Evolutionary conservation across 371 early-diverging fungal genomes (phyloP), one percentile per base, ranked within the genome.

Genomic region (Rhizopus stolonifer): DNA sequence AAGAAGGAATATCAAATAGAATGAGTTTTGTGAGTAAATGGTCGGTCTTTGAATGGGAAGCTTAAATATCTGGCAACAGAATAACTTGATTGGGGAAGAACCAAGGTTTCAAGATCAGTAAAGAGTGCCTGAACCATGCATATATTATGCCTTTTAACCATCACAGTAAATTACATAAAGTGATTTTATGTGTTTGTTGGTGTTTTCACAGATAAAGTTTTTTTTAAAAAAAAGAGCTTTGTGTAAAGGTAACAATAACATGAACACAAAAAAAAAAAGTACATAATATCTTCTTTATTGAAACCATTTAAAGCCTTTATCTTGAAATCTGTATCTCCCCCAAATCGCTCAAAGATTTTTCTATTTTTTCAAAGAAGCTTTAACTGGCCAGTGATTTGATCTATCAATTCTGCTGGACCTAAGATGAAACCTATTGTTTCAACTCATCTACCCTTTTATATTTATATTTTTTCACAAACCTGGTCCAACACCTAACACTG

Each of bases 401-500:
- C 82, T 18, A 97, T 76, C 13, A 83, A 52, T n/a, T 83, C 76
- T 26, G 85, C 77, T 6, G 93, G 92, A 7, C 86, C 87, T 85
- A n/a, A n/a, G n/a, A n/a, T n/a, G n/a, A n/a, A n/a, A n/a, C n/a
- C n/a, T n/a, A n/a, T n/a, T n/a, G n/a, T n/a, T n/a, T n/a, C n/a
- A n/a, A n/a, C n/a, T n/a, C n/a, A 64, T 21, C 38, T 9, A 24
- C 38, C 18, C 48, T 7, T 40, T 54, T 22, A 36, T 24, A 33
- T 29, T 7, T 14, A 18, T 44, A 9, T 51, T 1, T 13, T 10
- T 46, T 5, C 8, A 36, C 42, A 65, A 71, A 84, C 88, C 95
- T 34, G 99, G 99, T 6, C 99, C 99, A 58, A 99, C 86, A 11
- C 94, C 98, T 25, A 96, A 74, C 4, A 99, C 99, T 0, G 99